These are phyloP conservation scores for Verticillium zaregamsianum DNA, from an alignment of 2,329 filamentous ascomycete species.

Conservation along the genomic window DNA sequence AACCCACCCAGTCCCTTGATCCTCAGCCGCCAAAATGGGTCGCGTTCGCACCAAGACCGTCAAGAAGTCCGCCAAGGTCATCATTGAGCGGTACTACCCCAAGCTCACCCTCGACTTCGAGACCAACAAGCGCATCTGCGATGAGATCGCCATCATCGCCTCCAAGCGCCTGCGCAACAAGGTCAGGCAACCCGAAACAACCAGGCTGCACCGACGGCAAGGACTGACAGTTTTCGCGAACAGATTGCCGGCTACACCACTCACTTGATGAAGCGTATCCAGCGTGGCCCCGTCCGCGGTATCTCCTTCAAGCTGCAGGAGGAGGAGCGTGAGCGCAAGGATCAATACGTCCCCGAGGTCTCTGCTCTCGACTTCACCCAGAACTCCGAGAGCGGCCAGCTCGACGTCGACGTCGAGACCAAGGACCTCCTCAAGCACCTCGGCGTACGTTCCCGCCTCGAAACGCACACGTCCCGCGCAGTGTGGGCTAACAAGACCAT, in stretches of 20 bases:
- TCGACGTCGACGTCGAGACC: constrained; percentile 95
- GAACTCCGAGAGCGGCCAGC: constrained; percentile 85
- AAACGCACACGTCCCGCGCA: not conserved
- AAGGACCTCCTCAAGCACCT: constrained; percentile 99
- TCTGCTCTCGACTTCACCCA: constrained; percentile 98
- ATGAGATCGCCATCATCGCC: constrained; percentile 99
- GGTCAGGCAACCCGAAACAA: constrained; percentile 43
- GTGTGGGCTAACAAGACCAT: constrained; percentile 5
- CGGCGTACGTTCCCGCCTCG: constrained; percentile 66
- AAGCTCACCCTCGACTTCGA: constrained; percentile 99
- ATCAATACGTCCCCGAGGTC: constrained; percentile 99
- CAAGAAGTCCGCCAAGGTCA: constrained; percentile 91
- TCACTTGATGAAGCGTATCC: constrained; percentile 99
- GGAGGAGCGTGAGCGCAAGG: constrained; percentile 99
- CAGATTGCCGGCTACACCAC: constrained; percentile 98
- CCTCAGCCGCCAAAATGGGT: constrained; percentile 61
- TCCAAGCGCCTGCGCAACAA: constrained; percentile 99
- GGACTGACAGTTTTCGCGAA: constrained; percentile 7
- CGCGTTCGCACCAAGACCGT: constrained; percentile 68
- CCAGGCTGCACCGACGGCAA: not conserved
- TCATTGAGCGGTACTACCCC: constrained; percentile 98
- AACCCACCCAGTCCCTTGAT: constrained; percentile 28
- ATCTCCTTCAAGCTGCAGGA: constrained; percentile 99
- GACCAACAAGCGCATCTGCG: constrained; percentile 99
- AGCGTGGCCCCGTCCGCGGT: constrained; percentile 97